Evolutionary conservation across 2,329 filamentous ascomycete species (phyloP), one percentile per base, ranked within the genome.

Genomic region (Monosporascus sp.): DNA sequence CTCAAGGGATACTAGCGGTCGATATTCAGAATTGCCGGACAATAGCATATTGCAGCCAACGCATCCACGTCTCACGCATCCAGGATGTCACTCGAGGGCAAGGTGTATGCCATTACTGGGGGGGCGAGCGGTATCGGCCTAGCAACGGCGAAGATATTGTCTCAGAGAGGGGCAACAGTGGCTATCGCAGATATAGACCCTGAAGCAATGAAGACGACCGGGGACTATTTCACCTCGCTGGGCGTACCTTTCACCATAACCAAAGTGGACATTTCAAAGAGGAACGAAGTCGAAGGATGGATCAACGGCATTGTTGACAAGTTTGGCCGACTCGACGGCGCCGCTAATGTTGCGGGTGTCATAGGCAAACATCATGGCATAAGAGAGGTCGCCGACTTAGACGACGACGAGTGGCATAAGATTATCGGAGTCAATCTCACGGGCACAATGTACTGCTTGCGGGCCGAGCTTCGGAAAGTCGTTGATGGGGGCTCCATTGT

Each of bases 401-500:
- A 76, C 24, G 76, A 78, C 51, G 70, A 71, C 31, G 74, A 77
- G 51, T 79, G 77, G 77, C 63, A 78, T 47, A 71, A 68, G 48
- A 74, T 77, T 52, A 76, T 79, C 37, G 69, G 67, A 7, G 69
- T 78, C 45, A 80, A 80, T 54, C 61, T 79, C 51, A 78, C 75
- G 8, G 78, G 77, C n/a, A 73, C 70, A 41, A 78, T 79, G 76
- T 76, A 78, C 61, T 78, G 75, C 55, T 58, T 79, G 57, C 70
- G 77, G 40, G 75, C 74, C 35, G 66, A 76, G 65, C 67, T 78
- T 43, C 64, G 64, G 38, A 71, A 72, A 41, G 73, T 82, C 48
- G 68, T 71, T 22, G 65, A 73, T 6, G 74, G 77, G 2, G 80
- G 80, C 7, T 81, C 80, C 55, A 83, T 86, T 61, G 82, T 86